Evolutionary conservation across 495 filamentous ascomycete species (phyloP).

Genomic region (Penicillium egyptiacum): DNA sequence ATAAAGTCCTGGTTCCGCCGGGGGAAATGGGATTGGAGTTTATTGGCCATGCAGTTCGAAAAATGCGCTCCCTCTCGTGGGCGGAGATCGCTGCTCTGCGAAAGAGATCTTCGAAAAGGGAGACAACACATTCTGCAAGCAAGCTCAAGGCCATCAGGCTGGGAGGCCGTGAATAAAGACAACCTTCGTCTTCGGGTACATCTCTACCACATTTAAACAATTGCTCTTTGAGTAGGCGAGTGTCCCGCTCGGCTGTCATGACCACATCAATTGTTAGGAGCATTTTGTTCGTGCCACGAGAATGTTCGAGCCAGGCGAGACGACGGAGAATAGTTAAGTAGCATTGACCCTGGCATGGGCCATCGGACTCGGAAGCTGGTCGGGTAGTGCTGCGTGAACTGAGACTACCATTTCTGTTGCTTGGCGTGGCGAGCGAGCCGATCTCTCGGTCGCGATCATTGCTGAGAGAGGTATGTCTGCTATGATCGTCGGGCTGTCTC

Average conservation of each 20-base stretch:
- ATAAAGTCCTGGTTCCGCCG: background rate
- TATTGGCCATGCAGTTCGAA: background rate
- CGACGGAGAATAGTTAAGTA: background rate
- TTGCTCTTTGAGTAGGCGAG: conserved; percentile 1
- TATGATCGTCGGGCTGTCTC: background rate
- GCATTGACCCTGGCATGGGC: background rate
- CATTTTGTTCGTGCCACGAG: background rate
- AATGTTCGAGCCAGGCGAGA: conserved; percentile 3
- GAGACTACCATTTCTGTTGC: background rate
- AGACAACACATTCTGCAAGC: background rate
- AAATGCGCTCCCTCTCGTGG: background rate
- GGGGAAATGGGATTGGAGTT: background rate
- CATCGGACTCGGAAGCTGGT: conserved; percentile 2
- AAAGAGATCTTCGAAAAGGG: conserved; percentile 1
- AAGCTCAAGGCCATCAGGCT: conserved; percentile 1
- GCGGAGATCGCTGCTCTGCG: conserved; percentile 1
- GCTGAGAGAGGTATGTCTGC: background rate
- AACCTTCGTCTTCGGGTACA: background rate
- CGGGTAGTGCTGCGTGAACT: background rate
- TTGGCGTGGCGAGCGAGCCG: background rate
- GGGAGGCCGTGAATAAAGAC: background rate
- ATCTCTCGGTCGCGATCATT: conserved; percentile 1
- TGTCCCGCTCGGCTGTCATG: conserved; percentile 3
- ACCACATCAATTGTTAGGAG: conserved; percentile 1
- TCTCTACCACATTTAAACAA: background rate